Conservation (phyloP, 495 filamentous ascomycete genomes). For the Friedmanniomyces simplex region DNA sequence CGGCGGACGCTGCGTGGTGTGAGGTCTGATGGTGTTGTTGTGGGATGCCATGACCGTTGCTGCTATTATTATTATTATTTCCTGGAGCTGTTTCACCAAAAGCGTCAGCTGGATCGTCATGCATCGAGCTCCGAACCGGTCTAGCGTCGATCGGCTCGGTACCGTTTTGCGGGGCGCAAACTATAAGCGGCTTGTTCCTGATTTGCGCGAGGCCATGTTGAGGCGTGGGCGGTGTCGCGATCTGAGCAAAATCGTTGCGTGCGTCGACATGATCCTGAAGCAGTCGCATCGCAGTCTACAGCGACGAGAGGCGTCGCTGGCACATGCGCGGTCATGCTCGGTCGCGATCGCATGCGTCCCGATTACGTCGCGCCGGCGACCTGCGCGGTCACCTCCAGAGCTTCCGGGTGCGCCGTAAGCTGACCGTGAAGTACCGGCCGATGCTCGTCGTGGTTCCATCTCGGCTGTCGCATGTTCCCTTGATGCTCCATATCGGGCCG, state of each 20-base stretch:
- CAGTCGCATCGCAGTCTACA: neutral
- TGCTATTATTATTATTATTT: no score
- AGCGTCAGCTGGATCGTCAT: neutral
- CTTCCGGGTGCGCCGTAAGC: neutral
- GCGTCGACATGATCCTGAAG: neutral
- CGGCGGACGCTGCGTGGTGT: neutral
- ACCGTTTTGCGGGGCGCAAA: no score
- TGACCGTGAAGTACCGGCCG: neutral
- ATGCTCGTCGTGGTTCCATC: neutral
- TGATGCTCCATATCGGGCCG: neutral
- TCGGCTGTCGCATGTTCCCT: neutral
- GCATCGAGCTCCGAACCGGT: no score
- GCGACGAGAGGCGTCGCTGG: neutral
- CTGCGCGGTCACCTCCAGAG: neutral
- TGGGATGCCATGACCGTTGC: neutral
- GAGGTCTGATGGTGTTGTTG: slow-evolving; percentile 1
- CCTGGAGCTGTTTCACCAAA: no score
- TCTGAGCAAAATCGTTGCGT: no score
- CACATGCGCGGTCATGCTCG: neutral
- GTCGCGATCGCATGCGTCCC: neutral
- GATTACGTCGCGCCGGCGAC: neutral
- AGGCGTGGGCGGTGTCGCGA: neutral
- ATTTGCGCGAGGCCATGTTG: no score
- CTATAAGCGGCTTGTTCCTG: no score
- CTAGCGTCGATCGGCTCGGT: no score